Percentiles rank a stretch among this genome's conserved stretches.
These are phyloP conservation scores for Aspergillus pseudoterreus DNA, from an alignment of 2,329 filamentous ascomycete genomes.

Conservation along the genomic window DNA sequence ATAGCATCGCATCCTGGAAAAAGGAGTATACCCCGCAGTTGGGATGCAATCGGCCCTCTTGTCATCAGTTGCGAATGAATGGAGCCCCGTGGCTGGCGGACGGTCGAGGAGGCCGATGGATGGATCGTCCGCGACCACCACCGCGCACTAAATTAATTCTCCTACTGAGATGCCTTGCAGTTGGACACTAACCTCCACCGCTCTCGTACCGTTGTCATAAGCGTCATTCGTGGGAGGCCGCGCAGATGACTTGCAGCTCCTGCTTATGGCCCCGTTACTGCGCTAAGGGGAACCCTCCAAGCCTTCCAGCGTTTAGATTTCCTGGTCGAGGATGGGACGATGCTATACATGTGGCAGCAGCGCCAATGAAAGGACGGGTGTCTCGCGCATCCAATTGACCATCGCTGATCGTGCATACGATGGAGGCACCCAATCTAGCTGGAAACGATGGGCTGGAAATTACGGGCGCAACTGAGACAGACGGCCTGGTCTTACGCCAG, in stretches of 20 bases:
- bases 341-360: neutral
- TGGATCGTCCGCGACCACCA: neutral
- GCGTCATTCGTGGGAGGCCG: neutral
- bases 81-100: neutral
- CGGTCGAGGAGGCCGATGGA: neutral
- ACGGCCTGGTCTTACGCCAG: no score
- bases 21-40: neutral
- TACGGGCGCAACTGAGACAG: no score
- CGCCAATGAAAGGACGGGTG: no score
- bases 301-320: no score
- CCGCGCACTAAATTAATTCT: neutral
- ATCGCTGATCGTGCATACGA: no score
- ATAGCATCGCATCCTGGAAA: neutral
- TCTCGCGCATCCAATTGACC: no score
- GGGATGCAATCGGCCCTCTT: neutral
- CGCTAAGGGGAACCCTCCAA: no score
- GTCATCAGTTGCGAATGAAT: no score
- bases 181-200: neutral
- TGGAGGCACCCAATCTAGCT: no score
- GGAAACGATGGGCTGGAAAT: no score
- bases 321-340: neutral
- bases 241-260: slow-evolving; percentile 12
- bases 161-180: slow-evolving; percentile 7
- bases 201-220: neutral
- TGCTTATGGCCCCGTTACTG: neutral